Base-by-base conservation (phyloP, 176 grass and related monocot species). In the Urochloa ruziziensis region DNA sequence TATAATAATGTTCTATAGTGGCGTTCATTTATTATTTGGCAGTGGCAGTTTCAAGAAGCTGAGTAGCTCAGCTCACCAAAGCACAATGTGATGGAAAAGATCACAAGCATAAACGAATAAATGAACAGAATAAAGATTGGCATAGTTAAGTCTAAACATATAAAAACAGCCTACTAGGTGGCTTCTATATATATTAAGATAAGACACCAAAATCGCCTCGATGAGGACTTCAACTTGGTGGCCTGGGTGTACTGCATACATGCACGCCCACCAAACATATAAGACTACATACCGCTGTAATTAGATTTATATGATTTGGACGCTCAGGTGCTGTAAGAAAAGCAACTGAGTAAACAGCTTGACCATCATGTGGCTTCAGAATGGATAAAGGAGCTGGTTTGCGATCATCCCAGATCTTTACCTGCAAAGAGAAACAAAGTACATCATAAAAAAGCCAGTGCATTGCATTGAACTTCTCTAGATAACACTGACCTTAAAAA, bases 361-460 rank as follows among this genome's bases (percentile, higher is more conserved):
- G 91, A 47, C 93, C 89, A 85, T 96, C 93, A 92, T 99, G 93
- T 68, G 97, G 91, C 82, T 85, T 96, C 18, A 99, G 53, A 39
- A 89, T 74, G 7, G 97, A 82, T 46, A 99, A 81, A 75, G 87
- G 89, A 21, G 48, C 86, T 81, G 60, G 33, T 74, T 87, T 99
- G 57, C 93, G 93, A 61, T 99, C 97, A 90, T 99, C 97, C 97
- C 97, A 99, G 67, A 99, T 88, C 78, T 96, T 96, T 62, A 99
- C 91, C 97, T 99, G 89, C 75, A 89, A 64, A 72, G 77, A 63
- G 60, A 87, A 51, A 84, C 48, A 88, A 67, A 27, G 62, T 27
- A 81, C 52, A 67, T 70, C 65, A 75, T 19, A 75, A 36, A 86
- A 69, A 36, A 27, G 37, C 10, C 52, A 75, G 27, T 28, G 75